phyloP scores from a whole-genome alignment of 768 basidiomycete genomes.

The Lentinula edodes region DNA sequence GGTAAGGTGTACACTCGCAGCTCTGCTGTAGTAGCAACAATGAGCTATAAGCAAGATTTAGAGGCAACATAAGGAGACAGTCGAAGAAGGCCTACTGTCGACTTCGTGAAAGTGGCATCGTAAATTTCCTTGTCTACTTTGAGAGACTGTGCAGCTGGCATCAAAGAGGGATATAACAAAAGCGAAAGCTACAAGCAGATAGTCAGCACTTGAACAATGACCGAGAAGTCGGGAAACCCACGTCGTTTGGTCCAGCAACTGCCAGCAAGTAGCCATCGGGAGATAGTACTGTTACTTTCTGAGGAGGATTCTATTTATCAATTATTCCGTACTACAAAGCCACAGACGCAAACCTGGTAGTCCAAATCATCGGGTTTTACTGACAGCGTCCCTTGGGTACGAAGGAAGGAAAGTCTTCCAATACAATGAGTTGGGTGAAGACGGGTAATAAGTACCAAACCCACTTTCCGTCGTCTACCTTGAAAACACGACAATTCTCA shows the following conservation, averaged over 20 bases:
- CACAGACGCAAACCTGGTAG: constrained; percentile 68
- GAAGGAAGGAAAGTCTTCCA: constrained; percentile 46
- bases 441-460: constrained; percentile 13
- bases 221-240: constrained; percentile 29
- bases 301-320: constrained; percentile 11
- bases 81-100: constrained; percentile 39
- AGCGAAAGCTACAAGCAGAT: constrained; percentile 10
- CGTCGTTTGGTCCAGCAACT: constrained; percentile 69
- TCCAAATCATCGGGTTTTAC: constrained; percentile 58
- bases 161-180: constrained; percentile 35
- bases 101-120: constrained; percentile 72
- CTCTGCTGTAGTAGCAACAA: constrained; percentile 59
- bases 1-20: constrained; percentile 62
- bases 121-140: constrained; percentile 77
- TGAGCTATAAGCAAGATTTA: constrained; percentile 36
- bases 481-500: constrained; percentile 78
- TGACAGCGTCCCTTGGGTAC: constrained; percentile 54
- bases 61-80: background rate
- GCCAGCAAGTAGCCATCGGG: constrained; percentile 60
- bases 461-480: constrained; percentile 54
- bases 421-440: background rate
- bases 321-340: background rate
- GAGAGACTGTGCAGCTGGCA: constrained; percentile 41
- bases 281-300: constrained; percentile 90
- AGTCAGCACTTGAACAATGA: background rate